Conservation (phyloP, 192 early-diverging fungal genomes). For the Linnemannia zychae region DNA sequence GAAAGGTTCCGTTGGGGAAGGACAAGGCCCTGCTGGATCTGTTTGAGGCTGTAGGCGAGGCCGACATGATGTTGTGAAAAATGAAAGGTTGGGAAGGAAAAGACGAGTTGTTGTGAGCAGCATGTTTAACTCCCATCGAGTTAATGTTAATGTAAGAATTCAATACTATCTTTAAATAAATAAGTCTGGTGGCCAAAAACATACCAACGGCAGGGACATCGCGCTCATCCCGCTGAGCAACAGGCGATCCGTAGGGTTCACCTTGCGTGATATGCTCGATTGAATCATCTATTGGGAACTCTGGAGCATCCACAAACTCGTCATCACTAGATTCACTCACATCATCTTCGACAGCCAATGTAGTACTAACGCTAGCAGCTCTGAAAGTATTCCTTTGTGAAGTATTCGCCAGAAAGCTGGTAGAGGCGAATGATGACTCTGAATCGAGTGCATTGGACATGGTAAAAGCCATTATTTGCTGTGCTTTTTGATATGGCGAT, state of each 20-base stretch:
- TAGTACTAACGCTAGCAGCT: too few relatives aligned
- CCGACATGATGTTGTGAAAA: slow-evolving; percentile 24
- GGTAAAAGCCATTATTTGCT: too few relatives aligned
- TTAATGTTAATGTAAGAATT: too few relatives aligned
- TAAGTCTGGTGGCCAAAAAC: too few relatives aligned
- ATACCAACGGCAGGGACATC: too few relatives aligned
- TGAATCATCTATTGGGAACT: background rate
- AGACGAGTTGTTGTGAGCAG: background rate
- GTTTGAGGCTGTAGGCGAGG: slow-evolving; percentile 25
- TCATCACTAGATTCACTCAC: background rate
- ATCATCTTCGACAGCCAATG: background rate
- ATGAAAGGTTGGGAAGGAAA: background rate
- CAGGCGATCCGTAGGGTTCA: too few relatives aligned
- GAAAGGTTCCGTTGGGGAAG: slow-evolving; percentile 44
- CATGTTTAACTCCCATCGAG: too few relatives aligned
- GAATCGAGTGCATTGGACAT: too few relatives aligned
- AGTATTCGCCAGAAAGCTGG: background rate
- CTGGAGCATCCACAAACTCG: too few relatives aligned
- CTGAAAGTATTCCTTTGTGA: background rate
- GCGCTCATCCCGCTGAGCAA: too few relatives aligned
- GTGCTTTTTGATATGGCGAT: too few relatives aligned
- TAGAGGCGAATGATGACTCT: background rate
- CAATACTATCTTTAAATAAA: too few relatives aligned
- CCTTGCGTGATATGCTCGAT: background rate
- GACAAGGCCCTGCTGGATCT: slow-evolving; percentile 45